These are phyloP conservation scores for Meripilus lineatus DNA, from an alignment of 1,284 basidiomycete species.

Conservation along the genomic window DNA sequence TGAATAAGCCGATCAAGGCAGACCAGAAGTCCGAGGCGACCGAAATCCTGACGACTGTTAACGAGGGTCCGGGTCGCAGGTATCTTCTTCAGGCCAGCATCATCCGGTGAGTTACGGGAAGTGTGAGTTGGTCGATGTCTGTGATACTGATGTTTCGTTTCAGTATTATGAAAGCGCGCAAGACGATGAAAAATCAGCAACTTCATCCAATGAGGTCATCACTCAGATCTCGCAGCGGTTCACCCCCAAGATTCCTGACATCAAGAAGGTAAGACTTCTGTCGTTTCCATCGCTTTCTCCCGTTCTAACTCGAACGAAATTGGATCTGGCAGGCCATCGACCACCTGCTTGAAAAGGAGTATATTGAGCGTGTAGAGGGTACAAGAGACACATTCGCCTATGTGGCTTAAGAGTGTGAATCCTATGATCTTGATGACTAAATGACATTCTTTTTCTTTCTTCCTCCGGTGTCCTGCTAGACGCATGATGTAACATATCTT, in stretches of 20 bases:
- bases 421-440: no score
- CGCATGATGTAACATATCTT: no score
- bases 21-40: conserved; percentile 91
- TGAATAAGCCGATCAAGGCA: conserved; percentile 92
- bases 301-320: neutral
- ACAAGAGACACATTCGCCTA: conserved; percentile 77
- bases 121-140: no score
- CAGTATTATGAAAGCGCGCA: conserved; percentile 97
- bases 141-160: neutral
- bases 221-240: conserved; percentile 88
- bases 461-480: neutral
- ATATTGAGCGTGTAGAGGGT: conserved; percentile 89
- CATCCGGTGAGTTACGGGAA: conserved; percentile 71
- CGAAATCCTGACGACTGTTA: conserved; percentile 93
- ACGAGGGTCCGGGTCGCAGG: conserved; percentile 97
- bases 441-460: neutral
- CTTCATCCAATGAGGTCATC: conserved; percentile 93
- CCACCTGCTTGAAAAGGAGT: conserved; percentile 94
- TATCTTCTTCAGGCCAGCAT: conserved; percentile 97
- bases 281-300: conserved; percentile 3
- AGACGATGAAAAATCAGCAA: conserved; percentile 95
- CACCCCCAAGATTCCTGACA: conserved; percentile 86
- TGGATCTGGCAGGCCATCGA: conserved; percentile 78
- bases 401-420: conserved; percentile 66
- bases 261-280: conserved; percentile 66